Evolutionary conservation across 352 stramenopile genomes (phyloP).

Genomic region (Phytophthora ohioensis): DNA sequence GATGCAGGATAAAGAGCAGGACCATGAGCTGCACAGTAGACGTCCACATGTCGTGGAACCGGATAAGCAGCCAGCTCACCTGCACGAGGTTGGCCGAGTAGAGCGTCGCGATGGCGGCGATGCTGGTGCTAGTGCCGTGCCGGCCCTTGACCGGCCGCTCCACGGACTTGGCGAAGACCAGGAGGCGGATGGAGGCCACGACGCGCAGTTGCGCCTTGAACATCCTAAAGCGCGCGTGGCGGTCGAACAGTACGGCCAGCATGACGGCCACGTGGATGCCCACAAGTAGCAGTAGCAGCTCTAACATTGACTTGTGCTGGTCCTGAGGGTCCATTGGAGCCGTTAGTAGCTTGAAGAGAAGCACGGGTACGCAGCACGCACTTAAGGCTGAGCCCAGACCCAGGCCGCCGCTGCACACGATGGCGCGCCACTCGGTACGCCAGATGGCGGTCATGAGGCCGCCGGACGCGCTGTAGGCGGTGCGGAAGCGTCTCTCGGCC

Average conservation of each 20-base stretch:
- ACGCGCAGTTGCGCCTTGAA: constrained; percentile 44
- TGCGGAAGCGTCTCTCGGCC: constrained; percentile 40
- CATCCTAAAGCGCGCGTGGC: constrained; percentile 45
- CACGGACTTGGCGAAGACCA: constrained; percentile 53
- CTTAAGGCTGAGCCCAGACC: constrained; percentile 31
- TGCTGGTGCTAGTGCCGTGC: constrained; percentile 41
- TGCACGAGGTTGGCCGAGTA: constrained; percentile 52
- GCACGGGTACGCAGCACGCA: constrained; percentile 31
- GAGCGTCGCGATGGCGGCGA: constrained; percentile 50
- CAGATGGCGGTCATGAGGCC: constrained; percentile 30
- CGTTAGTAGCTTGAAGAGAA: constrained; percentile 47
- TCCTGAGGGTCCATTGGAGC: constrained; percentile 30
- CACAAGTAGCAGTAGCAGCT: constrained; percentile 44
- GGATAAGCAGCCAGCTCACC: constrained; percentile 42
- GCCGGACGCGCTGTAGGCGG: constrained; percentile 33
- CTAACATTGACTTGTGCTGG: constrained; percentile 11
- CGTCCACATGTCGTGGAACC: constrained; percentile 49
- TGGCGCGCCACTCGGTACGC: constrained; percentile 41
- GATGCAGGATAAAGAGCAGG: constrained; percentile 41
- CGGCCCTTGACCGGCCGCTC: constrained; percentile 34
- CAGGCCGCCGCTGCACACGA: constrained; percentile 33
- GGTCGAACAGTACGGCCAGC: constrained; percentile 40
- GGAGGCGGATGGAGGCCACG: constrained; percentile 43
- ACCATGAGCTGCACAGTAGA: constrained; percentile 40
- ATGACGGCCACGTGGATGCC: constrained; percentile 40